Base-by-base conservation (phyloP, 306 rosid genomes). In the Sechiopsis laciniata region DNA sequence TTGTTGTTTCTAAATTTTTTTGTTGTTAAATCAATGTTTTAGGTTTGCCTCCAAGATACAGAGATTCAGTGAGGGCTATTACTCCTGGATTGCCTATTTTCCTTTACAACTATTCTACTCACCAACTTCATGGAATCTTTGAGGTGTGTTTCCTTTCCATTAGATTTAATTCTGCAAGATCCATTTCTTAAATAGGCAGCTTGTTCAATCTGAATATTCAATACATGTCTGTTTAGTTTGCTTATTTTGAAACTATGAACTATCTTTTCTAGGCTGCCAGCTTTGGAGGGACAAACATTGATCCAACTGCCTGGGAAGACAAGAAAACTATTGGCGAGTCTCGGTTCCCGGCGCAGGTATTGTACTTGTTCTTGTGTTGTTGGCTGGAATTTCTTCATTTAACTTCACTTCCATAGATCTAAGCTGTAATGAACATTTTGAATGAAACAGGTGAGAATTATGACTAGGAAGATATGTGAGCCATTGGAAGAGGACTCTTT, bases 101-200 rank as follows among this genome's bases (percentile, higher is more conserved):
- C 82, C 95, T 94, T 21, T 94, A 94, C 89, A 94, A 94, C 81
- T 94, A 90, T 85, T 90, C 97, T 37, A 37, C 45, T 66, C 99
- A 94, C 86, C 97, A 94, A 82, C 99, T 94, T 84, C 99, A 94
- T 67, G 99, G 99, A 40, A 83, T 94, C 78, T 94, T 94, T 79
- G 99, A 94, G 99, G 98, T 93, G 67, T 32, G 79, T 76, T 37
- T 24, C 17, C 35, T 69, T 8, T 24, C 17, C 10, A 20, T 48
- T 50, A 68, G 57, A 14, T 50, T 46, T n/a, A 45, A 20, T 46
- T 67, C 13, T 67, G 37, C 17, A 6, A 46, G 56, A 67, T 46
- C 32, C 73, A 21, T 68, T 40, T 17, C 57, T 20, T 32, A 5
- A 46, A 7, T 20, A 6, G 55, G 56, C 40, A 46, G 40, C 29